These are phyloP conservation scores for Oropetium thomaeum DNA, from an alignment of 176 grass and related monocot genomes.

Conservation along the genomic window DNA sequence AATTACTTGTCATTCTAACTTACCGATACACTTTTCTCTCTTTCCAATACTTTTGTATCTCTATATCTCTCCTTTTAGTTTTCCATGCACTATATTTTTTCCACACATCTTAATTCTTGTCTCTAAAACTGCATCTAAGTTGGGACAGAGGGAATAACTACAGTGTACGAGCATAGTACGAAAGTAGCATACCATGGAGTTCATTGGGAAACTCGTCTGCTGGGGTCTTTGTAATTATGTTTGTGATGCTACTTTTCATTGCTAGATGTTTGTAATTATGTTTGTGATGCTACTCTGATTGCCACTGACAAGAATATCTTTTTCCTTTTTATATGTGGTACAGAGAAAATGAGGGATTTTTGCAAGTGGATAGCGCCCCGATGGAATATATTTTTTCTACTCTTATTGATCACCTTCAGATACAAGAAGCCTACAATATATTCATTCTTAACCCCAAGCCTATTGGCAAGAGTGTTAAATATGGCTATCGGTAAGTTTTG, in stretches of 20 bases:
- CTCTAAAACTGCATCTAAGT: too few relatives aligned
- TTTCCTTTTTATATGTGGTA: conserved; percentile 32
- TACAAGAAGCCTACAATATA: conserved; percentile 91
- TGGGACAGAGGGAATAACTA: too few relatives aligned
- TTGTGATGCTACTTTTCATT: conserved; percentile 9
- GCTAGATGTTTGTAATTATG: conserved; percentile 15
- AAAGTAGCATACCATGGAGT: neutral
- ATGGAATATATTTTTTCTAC: conserved; percentile 89
- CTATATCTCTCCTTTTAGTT: too few relatives aligned
- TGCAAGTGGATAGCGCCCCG: conserved; percentile 82
- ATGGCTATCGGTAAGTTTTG: conserved; percentile 80
- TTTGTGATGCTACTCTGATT: neutral
- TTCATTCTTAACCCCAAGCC: conserved; percentile 88
- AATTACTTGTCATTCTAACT: too few relatives aligned
- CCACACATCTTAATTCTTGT: too few relatives aligned
- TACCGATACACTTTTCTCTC: too few relatives aligned
- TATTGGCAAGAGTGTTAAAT: conserved; percentile 48
- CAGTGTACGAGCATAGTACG: neutral
- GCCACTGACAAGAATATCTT: neutral
- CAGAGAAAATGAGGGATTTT: conserved; percentile 46
- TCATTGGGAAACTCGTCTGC: neutral
- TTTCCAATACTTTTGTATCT: too few relatives aligned
- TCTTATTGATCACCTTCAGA: conserved; percentile 82
- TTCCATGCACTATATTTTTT: too few relatives aligned
- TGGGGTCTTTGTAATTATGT: conserved; percentile 11